Evolutionary conservation across 331 rosid genomes (phyloP), one percentile per base, ranked within the genome.

Genomic region (Pyrus hybrid): DNA sequence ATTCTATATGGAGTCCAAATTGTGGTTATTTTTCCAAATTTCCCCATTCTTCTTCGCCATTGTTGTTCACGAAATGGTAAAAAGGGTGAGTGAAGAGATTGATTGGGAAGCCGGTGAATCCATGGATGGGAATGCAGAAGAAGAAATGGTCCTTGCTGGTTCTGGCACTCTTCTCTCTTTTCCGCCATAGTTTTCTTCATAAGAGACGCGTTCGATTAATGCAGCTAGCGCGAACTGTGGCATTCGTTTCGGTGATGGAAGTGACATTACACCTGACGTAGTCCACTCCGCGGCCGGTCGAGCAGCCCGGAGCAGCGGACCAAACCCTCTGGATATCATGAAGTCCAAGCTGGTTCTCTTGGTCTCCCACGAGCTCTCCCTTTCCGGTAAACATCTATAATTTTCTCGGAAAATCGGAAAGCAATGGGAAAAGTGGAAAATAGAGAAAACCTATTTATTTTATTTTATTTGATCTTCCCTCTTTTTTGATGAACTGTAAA

Each of bases 111-210:
- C 88, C 87, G 56, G 81, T 60, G 12, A 75, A 16, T 54, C 63
- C 83, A 4, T 84, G 82, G 93, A 78, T 85, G 77, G 75, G 86
- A 81, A 84, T 83, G 84, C 84, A 85, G 81, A 90, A 86, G 93
- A 86, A 83, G 81, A 75, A 86, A 45, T 89, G 91, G 94, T 82
- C 80, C n/a, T 33, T 93, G 80, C 57, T 87, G 84, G 54, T 85
- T 73, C 72, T 88, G 35, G 91, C 90, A 14, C 35, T 76, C 89
- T 77, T 93, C 90, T 10, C 78, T 93, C 54, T 90, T 93, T 30
- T 87, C 94, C 3, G 89, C 79, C 12, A 88, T 80, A 84, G 83
- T 93, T 9, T 78, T 90, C 63, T 70, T 93, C 67, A 82, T 88
- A 82, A 87, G 90, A 78, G 56, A 83, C 21, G 68, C 82, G 3